These are phyloP conservation scores for Ilyonectria sp. DNA, from an alignment of 2,329 filamentous ascomycete species.

Conservation along the genomic window DNA sequence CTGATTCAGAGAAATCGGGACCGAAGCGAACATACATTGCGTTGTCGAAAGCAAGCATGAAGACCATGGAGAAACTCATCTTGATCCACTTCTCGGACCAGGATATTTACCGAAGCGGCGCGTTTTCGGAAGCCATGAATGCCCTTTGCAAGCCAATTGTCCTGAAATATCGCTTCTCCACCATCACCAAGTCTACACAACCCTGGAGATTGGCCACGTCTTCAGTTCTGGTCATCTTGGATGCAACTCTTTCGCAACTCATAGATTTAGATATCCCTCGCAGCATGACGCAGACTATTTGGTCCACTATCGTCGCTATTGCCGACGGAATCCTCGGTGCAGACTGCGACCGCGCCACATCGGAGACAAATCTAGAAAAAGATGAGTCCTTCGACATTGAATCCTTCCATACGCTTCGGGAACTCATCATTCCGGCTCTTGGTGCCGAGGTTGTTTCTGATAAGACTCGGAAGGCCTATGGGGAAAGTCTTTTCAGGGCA, in stretches of 20 bases:
- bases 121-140: constrained; percentile 75
- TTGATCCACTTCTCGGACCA: constrained; percentile 71
- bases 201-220: constrained; percentile 88
- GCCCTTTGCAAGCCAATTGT: constrained; percentile 79
- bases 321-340: constrained; percentile 79
- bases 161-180: constrained; percentile 85
- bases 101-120: constrained; percentile 80
- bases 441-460: constrained; percentile 78
- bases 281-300: constrained; percentile 71
- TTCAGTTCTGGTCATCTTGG: constrained; percentile 77
- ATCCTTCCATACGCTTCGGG: constrained; percentile 78
- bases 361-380: constrained; percentile 65
- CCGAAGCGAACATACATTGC: constrained; percentile 87
- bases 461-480: constrained; percentile 77
- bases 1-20: constrained; percentile 52
- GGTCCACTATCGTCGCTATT: constrained; percentile 77
- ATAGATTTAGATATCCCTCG: constrained; percentile 63
- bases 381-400: constrained; percentile 88
- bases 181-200: constrained; percentile 77
- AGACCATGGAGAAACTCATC: constrained; percentile 74
- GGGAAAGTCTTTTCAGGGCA: constrained; percentile 82
- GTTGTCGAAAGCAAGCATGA: constrained; percentile 86
- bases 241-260: constrained; percentile 75
- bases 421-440: constrained; percentile 81
- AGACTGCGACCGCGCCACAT: constrained; percentile 65